phyloP scores from a whole-genome alignment of 75 land plant species.

The Pinus tabuliformis region DNA sequence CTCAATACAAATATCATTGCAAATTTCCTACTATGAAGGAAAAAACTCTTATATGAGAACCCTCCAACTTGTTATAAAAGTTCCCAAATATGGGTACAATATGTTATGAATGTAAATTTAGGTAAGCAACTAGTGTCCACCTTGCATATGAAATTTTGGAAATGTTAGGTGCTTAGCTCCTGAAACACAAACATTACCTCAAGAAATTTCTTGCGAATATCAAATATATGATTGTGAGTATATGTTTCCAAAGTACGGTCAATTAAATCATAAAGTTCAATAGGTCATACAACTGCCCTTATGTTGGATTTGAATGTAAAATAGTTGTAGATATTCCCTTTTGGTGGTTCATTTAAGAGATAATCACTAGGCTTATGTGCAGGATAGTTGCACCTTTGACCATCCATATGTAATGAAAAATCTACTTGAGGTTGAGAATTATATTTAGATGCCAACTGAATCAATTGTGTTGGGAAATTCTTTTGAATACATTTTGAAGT shows the following conservation, averaged over 20 bases:
- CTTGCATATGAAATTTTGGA: not conserved
- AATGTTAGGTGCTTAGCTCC: not conserved
- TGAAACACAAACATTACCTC: not conserved
- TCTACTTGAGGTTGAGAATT: constrained; percentile 66
- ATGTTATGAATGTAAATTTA: not conserved
- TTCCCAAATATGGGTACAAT: not conserved
- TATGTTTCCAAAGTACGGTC: constrained; percentile 56
- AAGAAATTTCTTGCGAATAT: not conserved
- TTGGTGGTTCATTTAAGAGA: constrained; percentile 45
- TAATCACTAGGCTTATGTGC: constrained; percentile 70
- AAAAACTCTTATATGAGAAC: not conserved
- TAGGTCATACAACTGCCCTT: constrained; percentile 68
- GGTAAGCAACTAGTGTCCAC: not conserved
- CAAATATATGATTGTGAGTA: constrained; percentile 50
- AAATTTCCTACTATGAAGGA: no score
- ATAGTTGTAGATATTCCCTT: constrained; percentile 56
- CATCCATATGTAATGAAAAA: constrained; percentile 64
- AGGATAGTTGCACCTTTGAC: constrained; percentile 62
- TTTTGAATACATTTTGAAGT: constrained; percentile 66
- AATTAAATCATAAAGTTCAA: constrained; percentile 47
- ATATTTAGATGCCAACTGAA: constrained; percentile 67
- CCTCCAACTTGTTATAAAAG: not conserved
- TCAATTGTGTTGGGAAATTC: constrained; percentile 63
- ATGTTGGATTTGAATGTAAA: constrained; percentile 60
- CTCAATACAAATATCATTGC: no score